Conservation (phyloP, 139 green algal species). For the Auxenochlorella pyrenoidosa region DNA sequence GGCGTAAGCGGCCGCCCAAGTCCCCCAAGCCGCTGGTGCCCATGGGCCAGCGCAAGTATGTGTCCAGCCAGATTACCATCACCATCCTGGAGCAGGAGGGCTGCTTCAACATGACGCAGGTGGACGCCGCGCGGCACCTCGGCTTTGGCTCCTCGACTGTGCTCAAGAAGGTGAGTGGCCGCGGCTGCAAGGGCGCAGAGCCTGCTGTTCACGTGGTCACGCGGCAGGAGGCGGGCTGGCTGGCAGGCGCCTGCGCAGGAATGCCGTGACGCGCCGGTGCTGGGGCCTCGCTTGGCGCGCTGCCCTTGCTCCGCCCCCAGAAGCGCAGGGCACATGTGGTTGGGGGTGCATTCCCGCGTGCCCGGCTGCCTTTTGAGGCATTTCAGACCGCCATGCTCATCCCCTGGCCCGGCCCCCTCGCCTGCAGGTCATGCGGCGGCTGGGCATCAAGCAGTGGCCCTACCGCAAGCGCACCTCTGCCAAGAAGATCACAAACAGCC, state of each 20-base stretch:
- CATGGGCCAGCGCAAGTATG: conserved; percentile 32
- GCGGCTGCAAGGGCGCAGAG: neutral
- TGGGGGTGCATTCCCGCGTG: neutral
- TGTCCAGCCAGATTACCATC: conserved; percentile 27
- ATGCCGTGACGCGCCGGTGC: too few species aligned
- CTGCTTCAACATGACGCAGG: conserved; percentile 31
- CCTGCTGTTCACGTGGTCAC: too few species aligned
- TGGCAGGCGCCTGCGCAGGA: too few species aligned
- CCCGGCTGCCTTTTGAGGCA: neutral
- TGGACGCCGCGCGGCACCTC: conserved; percentile 27
- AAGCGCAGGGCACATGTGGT: too few species aligned
- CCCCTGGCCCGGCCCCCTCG: neutral
- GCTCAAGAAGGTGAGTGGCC: conserved; percentile 21
- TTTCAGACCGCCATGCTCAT: too few species aligned
- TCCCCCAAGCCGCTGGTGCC: conserved; percentile 10
- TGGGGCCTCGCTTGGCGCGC: too few species aligned
- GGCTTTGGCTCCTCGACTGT: conserved; percentile 34
- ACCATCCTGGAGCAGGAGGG: conserved; percentile 26
- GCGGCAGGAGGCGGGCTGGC: too few species aligned
- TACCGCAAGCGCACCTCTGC: conserved; percentile 37
- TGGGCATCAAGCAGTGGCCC: conserved; percentile 40
- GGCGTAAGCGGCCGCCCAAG: neutral
- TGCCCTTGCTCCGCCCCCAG: too few species aligned
- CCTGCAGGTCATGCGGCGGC: conserved; percentile 27
- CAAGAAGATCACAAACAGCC: conserved; percentile 40